Base-by-base conservation (phyloP, 208 protist genomes). In the Acanthamoeba castellanii region DNA sequence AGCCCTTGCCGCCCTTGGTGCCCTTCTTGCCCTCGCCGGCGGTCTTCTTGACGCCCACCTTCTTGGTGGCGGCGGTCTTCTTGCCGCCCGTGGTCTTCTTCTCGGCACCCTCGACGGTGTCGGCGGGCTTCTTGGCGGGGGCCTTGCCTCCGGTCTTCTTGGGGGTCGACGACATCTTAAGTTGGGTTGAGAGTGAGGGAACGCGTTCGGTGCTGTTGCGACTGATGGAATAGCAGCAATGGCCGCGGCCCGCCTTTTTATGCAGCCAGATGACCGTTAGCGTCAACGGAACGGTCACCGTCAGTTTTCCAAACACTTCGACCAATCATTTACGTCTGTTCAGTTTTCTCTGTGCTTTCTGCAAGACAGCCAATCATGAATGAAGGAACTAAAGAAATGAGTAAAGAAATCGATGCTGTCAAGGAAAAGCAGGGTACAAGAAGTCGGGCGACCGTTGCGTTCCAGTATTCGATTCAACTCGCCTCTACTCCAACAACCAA, bases 41-140 rank as follows among this genome's bases (percentile, higher is more conserved):
- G 66, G 45, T 27, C 72, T 94, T 84, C 66, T 74, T 82, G 42
- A 42, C 90, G 42, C 70, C 90, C 32, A 42, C 66, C 66, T 82
- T 82, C 66, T 91, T 70, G 57, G 84, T 42, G 30, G 55, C 37
- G n/a, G 64, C 42, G 90, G 90, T n/a, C 90, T 94, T 94, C 90
- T 94, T 94, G 25, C 32, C 32, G 6, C 68, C 68, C 0, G 88
- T 52, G 88, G 57, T 76, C 88, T 93, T 93, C 70, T 94, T 82
- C 66, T 74, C 55, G 57, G 90, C 84, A 22, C 30, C 84, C 34
- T 70, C 57, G 3, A 25, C 59, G 84, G 84, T 9, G 18, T 85
- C 76, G 76, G 76, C 76, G 76, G 76, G 34, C 76, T 85, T 85
- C 76, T 85, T 85, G 34, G 45, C 76, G 34, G 76, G 45, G 5